Evolutionary conservation across 2,329 filamentous ascomycete species (phyloP).

Genomic region (Ophiostoma quercus): DNA sequence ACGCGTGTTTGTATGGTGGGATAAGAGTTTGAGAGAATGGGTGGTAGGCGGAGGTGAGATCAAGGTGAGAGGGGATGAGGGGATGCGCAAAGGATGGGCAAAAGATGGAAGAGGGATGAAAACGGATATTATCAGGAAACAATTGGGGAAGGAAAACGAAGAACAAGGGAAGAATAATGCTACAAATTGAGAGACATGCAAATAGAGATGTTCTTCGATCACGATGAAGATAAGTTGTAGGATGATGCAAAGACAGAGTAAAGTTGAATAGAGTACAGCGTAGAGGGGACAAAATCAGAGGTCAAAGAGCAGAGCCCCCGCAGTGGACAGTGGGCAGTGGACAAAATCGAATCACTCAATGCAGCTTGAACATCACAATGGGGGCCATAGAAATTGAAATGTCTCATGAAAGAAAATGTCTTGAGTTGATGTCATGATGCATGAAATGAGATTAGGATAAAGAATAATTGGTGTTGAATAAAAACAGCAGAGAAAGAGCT

Average conservation of each 20-base stretch:
- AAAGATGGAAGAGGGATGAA: slow-evolving; percentile 5
- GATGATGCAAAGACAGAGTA: background rate
- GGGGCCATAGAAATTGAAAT: background rate
- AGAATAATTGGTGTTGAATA: background rate
- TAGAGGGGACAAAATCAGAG: background rate
- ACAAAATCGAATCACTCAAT: background rate
- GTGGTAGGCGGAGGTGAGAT: background rate
- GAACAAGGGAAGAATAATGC: background rate
- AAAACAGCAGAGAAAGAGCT: no score
- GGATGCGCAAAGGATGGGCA: background rate
- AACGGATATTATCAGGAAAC: background rate
- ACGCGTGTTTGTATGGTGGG: background rate
- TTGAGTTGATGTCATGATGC: slow-evolving; percentile 5
- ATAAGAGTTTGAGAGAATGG: background rate
- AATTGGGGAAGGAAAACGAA: background rate
- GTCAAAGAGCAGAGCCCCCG: background rate
- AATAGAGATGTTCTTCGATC: slow-evolving; percentile 2
- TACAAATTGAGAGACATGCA: background rate
- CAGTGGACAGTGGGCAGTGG: background rate
- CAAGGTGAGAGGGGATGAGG: background rate
- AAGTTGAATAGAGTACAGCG: background rate
- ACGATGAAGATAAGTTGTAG: background rate
- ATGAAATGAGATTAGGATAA: background rate
- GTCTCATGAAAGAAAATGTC: background rate
- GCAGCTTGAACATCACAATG: background rate